Evolutionary conservation across 2,329 filamentous ascomycete species (phyloP), one percentile per base, ranked within the genome.

Genomic region (Alternaria triticimaculans): DNA sequence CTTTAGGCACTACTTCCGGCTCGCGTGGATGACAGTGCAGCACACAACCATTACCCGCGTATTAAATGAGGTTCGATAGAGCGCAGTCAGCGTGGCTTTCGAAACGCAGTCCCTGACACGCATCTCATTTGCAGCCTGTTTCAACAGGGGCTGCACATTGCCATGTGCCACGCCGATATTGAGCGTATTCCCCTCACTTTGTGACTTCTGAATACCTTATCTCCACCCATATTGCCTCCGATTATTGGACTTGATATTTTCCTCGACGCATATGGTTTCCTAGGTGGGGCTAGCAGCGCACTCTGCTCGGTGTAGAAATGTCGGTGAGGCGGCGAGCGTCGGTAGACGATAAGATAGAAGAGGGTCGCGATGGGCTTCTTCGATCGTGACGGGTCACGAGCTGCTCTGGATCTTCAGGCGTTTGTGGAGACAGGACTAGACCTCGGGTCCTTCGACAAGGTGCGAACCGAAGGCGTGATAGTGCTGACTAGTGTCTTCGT

Each of bases 251-350:
- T 33, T 62, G 43, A 57, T 43, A 54, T 63, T 51, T 48, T 49
- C 46, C 43, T 62, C 60, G 57, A 65, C 59, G 58, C 55, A 45
- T 37, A 44, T 60, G n/a, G 44, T 53, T 46, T 62, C 37, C 50
- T 44, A 30, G 60, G 67, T 69, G 70, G 72, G 66, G 72, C 71
- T 18, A 48, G 51, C 54, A 57, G 59, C 60, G 57, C 53, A 55
- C 20, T 63, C 44, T 60, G 59, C 62, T 62, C 66, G 70, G 67
- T 66, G 68, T 66, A 74, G 65, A 73, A 77, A 75, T 76, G 73
- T 76, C 74, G 74, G 74, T 76, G 73, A 74, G 72, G 65, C 59
- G 23, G 57, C 30, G 37, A 43, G 54, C 26, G 30, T 49, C 41
- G 28, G 48, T 33, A 54, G 55, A 53, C 63, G 55, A 63, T 62